Evolutionary conservation across 805 yeast genomes (phyloP).

Genomic region (Hyphopichia homilentoma): DNA sequence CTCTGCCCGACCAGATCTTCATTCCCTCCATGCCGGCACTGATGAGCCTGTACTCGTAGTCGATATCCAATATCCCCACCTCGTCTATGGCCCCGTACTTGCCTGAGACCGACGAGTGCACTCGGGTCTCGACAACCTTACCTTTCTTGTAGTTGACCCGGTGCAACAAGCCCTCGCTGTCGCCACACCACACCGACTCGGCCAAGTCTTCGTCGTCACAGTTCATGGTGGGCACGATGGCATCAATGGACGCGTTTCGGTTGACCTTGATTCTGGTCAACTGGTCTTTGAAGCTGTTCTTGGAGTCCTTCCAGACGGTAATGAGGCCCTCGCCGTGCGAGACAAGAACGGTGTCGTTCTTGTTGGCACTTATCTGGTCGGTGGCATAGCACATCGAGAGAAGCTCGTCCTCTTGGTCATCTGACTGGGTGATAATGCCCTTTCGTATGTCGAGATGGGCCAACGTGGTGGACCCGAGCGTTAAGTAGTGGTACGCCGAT

Average conservation of each 20-base stretch:
- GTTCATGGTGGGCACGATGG: constrained; percentile 56
- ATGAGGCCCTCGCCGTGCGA: constrained; percentile 91
- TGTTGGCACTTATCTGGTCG: constrained; percentile 45
- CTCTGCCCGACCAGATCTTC: constrained; percentile 61
- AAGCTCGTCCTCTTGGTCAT: constrained; percentile 93
- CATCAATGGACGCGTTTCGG: constrained; percentile 70
- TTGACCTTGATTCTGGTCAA: constrained; percentile 68
- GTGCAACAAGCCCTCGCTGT: constrained; percentile 69
- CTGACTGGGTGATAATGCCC: constrained; percentile 62
- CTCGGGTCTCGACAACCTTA: constrained; percentile 58
- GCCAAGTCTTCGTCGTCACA: constrained; percentile 43
- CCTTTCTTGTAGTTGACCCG: constrained; percentile 65
- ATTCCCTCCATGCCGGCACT: constrained; percentile 82
- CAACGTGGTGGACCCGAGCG: constrained; percentile 79
- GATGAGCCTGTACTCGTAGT: constrained; percentile 71
- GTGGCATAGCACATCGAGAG: constrained; percentile 63
- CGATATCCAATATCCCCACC: constrained; percentile 72
- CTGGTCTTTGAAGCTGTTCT: constrained; percentile 73
- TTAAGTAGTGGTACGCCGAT: constrained; percentile 74
- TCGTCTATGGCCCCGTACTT: constrained; percentile 56
- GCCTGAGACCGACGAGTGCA: constrained; percentile 49
- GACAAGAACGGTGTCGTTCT: constrained; percentile 63
- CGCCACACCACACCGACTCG: constrained; percentile 70
- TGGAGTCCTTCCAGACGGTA: constrained; percentile 78
- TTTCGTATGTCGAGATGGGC: constrained; percentile 77